These are phyloP conservation scores for Paraphaeosphaeria minitans DNA, from an alignment of 2,329 filamentous ascomycete species.

Conservation along the genomic window DNA sequence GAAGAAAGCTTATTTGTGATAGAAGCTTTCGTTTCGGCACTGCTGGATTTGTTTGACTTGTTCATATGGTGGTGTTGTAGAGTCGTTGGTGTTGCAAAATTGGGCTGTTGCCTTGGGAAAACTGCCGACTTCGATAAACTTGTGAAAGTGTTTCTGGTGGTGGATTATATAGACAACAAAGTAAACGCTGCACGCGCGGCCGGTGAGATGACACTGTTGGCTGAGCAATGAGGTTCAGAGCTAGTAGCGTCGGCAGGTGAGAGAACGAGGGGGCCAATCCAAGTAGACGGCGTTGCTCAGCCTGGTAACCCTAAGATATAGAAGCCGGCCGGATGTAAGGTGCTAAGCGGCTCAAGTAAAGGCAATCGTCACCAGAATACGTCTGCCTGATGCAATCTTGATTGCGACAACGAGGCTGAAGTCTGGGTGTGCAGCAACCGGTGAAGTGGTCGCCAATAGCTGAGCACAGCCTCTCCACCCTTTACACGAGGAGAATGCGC, in stretches of 20 bases:
- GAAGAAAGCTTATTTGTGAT: slow-evolving; percentile 21
- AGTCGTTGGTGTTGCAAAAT: background rate
- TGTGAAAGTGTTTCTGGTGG: background rate
- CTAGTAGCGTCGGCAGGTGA: background rate
- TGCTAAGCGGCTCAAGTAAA: slow-evolving; percentile 2
- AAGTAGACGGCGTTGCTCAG: slow-evolving; percentile 1
- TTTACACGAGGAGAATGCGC: background rate
- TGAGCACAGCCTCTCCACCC: slow-evolving; percentile 11
- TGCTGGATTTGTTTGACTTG: slow-evolving; percentile 19
- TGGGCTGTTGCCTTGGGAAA: slow-evolving; percentile 4
- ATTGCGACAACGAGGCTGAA: slow-evolving; percentile 11
- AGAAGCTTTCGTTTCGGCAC: slow-evolving; percentile 15
- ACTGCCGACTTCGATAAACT: background rate
- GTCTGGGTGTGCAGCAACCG: slow-evolving; percentile 8
- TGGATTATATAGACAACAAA: slow-evolving; percentile 1
- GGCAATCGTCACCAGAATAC: background rate
- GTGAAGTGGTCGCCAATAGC: slow-evolving; percentile 11
- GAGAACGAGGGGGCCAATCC: background rate
- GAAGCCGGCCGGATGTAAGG: background rate
- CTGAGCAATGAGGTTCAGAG: background rate
- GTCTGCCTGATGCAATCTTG: slow-evolving; percentile 10
- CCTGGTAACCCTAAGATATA: background rate
- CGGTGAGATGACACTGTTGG: slow-evolving; percentile 2
- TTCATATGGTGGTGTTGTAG: slow-evolving; percentile 21
- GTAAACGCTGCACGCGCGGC: background rate